Base-by-base conservation (phyloP, 2,329 filamentous ascomycete species). In the Xylogone sp. region DNA sequence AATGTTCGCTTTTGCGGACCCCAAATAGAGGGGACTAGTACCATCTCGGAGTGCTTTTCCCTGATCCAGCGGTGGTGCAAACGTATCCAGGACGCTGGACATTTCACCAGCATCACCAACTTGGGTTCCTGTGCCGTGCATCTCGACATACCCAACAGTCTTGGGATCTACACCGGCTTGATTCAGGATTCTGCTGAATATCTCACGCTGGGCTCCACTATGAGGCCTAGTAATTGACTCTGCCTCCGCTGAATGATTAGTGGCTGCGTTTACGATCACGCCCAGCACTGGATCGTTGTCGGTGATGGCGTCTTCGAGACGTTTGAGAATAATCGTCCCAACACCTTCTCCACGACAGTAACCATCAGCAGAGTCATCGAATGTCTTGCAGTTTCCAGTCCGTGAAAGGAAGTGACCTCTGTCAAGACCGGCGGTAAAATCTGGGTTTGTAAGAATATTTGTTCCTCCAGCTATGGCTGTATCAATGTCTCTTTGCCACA, bases 151-250 rank as follows among this genome's bases (percentile, higher is more conserved):
- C 68, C 83, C 83, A 48, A 94, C 79, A 55, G 91, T 86, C 46
- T 83, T 77, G 1, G 88, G 86, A 62, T 91, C 84, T 18, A 92
- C 77, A 53, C 86, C 85, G 39, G 87, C 84, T 43, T 87, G 81
- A 47, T 86, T 79, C 1, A 92, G 75, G n/a, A 92, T 83, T 44
- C 82, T 76, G 49, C 80, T 78, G 60, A 86, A 91, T 13, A 92
- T 71, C 21, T 75, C 7, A 86, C 82, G 24, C 67, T 93, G 89
- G 0, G 86, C 86, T 6, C 83, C 85, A 4, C 83, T 86, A 66
- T 92, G 87, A 2, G 90, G 89, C 50, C 88, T 86, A 0, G 88
- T 93, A 62, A 93, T 93, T 2, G 87, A 90, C 21, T 89, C 82
- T 45, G 88, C 84, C 60, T 90, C 83, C 0, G 86, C 86, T 1